Percentiles rank a stretch among this genome's conserved stretches.
phyloP scores from a whole-genome alignment of 768 basidiomycete genomes.

The Leccinum olivaceopallidum region DNA sequence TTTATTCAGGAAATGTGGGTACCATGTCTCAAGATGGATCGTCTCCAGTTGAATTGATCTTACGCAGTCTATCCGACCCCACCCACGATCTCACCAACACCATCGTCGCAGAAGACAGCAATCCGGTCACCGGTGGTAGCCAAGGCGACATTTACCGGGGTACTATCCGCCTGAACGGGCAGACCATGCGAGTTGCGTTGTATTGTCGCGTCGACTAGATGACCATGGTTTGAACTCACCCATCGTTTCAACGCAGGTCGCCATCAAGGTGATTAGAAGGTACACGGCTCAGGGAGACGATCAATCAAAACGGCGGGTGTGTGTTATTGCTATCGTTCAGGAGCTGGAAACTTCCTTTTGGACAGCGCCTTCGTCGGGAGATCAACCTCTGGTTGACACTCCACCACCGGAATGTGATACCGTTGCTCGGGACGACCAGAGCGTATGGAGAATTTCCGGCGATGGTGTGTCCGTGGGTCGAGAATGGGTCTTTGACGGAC shows the following conservation, averaged over 20 bases:
- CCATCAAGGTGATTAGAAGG: conserved; percentile 27
- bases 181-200: conserved; percentile 9
- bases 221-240: not conserved
- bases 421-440: conserved; percentile 27
- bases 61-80: conserved; percentile 13
- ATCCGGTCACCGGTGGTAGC: conserved; percentile 22
- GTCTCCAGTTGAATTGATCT: not conserved
- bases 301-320: conserved; percentile 17
- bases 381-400: conserved; percentile 33
- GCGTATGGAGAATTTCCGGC: conserved; percentile 33
- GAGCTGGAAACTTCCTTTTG: not conserved
- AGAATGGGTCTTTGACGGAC: conserved; percentile 27
- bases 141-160: conserved; percentile 25
- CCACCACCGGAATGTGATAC: conserved; percentile 32
- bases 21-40: not conserved
- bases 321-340: not conserved
- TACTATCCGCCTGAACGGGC: conserved; percentile 14
- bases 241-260: not conserved
- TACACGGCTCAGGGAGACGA: conserved; percentile 19
- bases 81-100: conserved; percentile 16
- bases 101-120: conserved; percentile 8
- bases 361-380: conserved; percentile 31
- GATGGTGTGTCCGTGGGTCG: conserved; percentile 37
- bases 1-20: conserved; percentile 17
- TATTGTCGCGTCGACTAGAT: conserved; percentile 14